Evolutionary conservation across 352 stramenopile species (phyloP), one percentile per base, ranked within the genome.

Genomic region (Phytophthora foliorum): DNA sequence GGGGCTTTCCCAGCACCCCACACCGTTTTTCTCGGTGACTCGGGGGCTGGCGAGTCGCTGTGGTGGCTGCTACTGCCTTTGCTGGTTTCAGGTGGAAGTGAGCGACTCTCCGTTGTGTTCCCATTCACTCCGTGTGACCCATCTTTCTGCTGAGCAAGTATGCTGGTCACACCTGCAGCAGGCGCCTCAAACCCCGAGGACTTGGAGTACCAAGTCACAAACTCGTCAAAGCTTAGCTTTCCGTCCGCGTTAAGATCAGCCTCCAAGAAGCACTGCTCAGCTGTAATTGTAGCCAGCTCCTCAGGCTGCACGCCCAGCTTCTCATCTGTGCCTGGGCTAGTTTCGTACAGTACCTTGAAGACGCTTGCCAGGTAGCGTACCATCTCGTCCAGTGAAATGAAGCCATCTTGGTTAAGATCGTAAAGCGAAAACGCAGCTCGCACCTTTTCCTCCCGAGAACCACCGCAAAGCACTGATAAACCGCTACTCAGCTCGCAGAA

Each of bases 341-440:
- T 93, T 56, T 94, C 86, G 59, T 94, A 97, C 38, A 96, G 59
- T 14, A 97, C 84, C 57, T 93, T 94, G 46, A 97, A 97, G 21
- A 97, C 90, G 34, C 83, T 87, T 2, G 78, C 81, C 14, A 97
- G 64, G 57, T 97, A 97, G 21, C 86, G 84, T 36, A 81, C 78
- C 91, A 97, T 97, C 60, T 97, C 91, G n/a, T 94, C 86, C n/a
- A 94, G 42, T 2, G 83, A 90, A 29, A 97, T 94, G 38, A 86
- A 89, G 0, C 89, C 90, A 58, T 97, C 87, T 24, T 93, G 82
- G 62, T 97, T 94, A 10, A 95, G 66, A 67, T 96, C 89, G 55
- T 95, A 97, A 6, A 97, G 75, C 16, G 77, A 82, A 69, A 97
- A 97, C n/a, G 91, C 88, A 21, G 88, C 79, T 14, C 84, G 84